Evolutionary conservation across 768 basidiomycete genomes (phyloP).

Genomic region (Suillus paluster): DNA sequence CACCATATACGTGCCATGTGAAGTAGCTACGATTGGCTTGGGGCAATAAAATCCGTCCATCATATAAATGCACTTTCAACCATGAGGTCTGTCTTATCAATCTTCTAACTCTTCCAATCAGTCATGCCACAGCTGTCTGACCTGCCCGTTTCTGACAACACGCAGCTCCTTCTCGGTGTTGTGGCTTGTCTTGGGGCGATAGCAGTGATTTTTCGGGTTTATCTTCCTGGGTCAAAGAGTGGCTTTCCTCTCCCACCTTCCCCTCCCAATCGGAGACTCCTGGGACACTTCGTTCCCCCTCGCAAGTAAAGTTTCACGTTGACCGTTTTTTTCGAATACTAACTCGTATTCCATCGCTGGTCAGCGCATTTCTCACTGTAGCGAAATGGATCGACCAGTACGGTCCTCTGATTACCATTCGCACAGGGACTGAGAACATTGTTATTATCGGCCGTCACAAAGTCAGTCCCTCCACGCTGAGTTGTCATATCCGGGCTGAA

Average conservation of each 20-base stretch:
- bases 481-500: not conserved
- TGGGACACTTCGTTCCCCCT: not conserved
- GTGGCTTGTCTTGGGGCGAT: not conserved
- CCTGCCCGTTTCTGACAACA: not conserved
- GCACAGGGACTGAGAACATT: not conserved
- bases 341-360: not conserved
- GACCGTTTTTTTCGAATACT: not conserved
- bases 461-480: not conserved
- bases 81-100: not conserved
- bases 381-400: not conserved
- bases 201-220: not conserved
- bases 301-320: not conserved
- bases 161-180: not conserved
- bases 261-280: not conserved
- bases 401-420: not conserved
- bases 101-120: not conserved
- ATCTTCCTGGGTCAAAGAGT: not conserved
- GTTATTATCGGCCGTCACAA: slow-evolving; percentile 3
- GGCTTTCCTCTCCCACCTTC: slow-evolving; percentile 2
- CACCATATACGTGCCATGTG: too few relatives aligned
- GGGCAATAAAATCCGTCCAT: not conserved
- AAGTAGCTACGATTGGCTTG: not conserved
- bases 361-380: not conserved
- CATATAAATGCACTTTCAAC: not conserved
- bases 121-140: not conserved